phyloP scores from a whole-genome alignment of 176 grass and related monocot genomes.

The Echinochloa phyllopogon region DNA sequence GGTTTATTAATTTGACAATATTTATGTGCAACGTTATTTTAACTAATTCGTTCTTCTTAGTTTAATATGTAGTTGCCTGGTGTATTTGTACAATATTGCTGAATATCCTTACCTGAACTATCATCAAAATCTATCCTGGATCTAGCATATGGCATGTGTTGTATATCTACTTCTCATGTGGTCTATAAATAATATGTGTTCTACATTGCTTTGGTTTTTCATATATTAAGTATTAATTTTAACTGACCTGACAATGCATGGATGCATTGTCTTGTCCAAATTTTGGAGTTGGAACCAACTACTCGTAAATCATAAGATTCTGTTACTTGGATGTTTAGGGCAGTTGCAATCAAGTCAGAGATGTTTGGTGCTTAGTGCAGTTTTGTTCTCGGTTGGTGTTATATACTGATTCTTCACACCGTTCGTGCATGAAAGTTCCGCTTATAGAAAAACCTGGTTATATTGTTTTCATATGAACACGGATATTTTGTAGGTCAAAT shows the following conservation, averaged over 20 bases:
- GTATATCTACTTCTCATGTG: background rate
- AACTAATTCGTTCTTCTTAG: no score
- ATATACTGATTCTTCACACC: background rate
- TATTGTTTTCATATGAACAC: background rate
- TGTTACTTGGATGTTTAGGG: background rate
- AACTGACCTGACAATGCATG: background rate
- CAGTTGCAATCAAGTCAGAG: background rate
- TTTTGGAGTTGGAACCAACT: background rate
- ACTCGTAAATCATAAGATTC: no score
- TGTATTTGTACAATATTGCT: background rate
- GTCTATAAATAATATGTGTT: background rate
- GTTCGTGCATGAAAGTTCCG: background rate
- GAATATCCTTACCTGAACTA: background rate
- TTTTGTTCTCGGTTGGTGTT: background rate
- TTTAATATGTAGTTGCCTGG: background rate
- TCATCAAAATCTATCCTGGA: background rate
- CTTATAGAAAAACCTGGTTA: background rate
- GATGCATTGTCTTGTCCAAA: background rate
- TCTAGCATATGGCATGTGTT: background rate
- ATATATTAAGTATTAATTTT: background rate
- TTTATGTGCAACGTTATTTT: background rate
- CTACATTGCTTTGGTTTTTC: background rate
- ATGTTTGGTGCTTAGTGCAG: background rate
- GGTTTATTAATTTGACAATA: background rate
- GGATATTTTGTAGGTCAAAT: background rate